Conservation (phyloP, 108 stramenopile genomes). For the Skeletonema menzelii region DNA sequence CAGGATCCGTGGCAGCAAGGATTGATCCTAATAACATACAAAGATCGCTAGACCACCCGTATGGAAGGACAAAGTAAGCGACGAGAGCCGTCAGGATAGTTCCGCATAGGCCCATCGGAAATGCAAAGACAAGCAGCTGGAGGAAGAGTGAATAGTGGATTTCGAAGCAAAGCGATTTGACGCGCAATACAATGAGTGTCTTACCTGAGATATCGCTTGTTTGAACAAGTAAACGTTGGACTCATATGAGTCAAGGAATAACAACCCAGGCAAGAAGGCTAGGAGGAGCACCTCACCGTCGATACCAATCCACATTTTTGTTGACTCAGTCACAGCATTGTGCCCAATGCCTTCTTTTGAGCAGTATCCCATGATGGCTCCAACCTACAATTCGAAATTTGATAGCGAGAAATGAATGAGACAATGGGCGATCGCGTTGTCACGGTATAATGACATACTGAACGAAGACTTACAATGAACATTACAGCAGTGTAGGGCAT, state of each 20-base stretch:
- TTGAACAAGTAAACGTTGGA: conserved; percentile 74
- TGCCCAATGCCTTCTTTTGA: neutral
- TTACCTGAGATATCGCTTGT: conserved; percentile 23
- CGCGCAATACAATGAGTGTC: too few relatives aligned
- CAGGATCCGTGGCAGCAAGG: conserved; percentile 92
- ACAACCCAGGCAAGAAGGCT: conserved; percentile 88
- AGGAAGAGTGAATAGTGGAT: too few relatives aligned
- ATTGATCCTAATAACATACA: conserved; percentile 87
- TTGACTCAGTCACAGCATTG: conserved; percentile 46
- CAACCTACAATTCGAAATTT: conserved; percentile 4
- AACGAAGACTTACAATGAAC: conserved; percentile 46
- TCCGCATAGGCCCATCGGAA: conserved; percentile 80
- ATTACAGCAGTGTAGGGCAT: conserved; percentile 81
- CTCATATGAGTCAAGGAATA: conserved; percentile 79
- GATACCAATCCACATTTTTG: conserved; percentile 61
- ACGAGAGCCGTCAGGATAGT: conserved; percentile 63
- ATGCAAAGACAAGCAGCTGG: conserved; percentile 84
- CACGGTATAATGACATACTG: too few relatives aligned
- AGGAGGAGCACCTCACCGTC: conserved; percentile 76
- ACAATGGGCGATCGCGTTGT: too few relatives aligned
- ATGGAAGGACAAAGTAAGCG: conserved; percentile 65
- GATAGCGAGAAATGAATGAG: too few relatives aligned
- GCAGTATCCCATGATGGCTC: conserved; percentile 63
- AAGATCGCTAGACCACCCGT: conserved; percentile 62
- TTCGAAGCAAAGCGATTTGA: too few relatives aligned